Base-by-base conservation (phyloP, 2,329 filamentous ascomycete species). In the Cladosporium oxysporum region DNA sequence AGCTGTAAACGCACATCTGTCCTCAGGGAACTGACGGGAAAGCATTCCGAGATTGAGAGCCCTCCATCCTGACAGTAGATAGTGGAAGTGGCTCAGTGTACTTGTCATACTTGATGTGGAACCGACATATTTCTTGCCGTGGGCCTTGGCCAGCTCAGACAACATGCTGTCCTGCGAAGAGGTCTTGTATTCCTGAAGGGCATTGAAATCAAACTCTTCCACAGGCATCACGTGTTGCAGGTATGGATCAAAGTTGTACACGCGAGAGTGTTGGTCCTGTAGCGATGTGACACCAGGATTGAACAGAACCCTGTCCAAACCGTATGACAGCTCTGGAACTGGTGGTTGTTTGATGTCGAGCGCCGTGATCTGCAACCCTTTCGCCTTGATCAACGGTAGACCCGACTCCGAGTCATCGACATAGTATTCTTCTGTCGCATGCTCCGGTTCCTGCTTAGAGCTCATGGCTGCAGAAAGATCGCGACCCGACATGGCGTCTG, bases 201-300 rank as follows among this genome's bases (percentile, higher is more conserved):
- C 89, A 66, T 91, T 86, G 77, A 96, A 99, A 74, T 99, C 92
- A 74, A 99, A 99, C 74, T 99, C 92, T 2, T 87, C 83, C 18
- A 95, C 89, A 1, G 95, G 93, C 92, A 98, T 98, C 72, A 99
- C 96, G 62, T 88, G 88, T 67, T 93, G 88, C 23, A 99, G 84
- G 74, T 97, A 97, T 0, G 96, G 95, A 75, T 99, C 94, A 73
- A 99, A 99, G 76, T 99, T 99, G 84, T 88, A 99, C 7, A 98
- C 92, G 21, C 88, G 86, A 47, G 94, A 93, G 66, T 92, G 87
- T 28, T 90, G 88, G 76, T 99, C 95, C 78, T 96, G 93, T 61
- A 99, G 85, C 60, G 92, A 89, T 76, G 97, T 97, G 44, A 97
- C 91, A 26, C 95, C 93, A 1, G 90, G 90, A 73, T 97, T 99